Base-by-base conservation (phyloP, 768 basidiomycete genomes). In the Lactarius akahatsu region DNA sequence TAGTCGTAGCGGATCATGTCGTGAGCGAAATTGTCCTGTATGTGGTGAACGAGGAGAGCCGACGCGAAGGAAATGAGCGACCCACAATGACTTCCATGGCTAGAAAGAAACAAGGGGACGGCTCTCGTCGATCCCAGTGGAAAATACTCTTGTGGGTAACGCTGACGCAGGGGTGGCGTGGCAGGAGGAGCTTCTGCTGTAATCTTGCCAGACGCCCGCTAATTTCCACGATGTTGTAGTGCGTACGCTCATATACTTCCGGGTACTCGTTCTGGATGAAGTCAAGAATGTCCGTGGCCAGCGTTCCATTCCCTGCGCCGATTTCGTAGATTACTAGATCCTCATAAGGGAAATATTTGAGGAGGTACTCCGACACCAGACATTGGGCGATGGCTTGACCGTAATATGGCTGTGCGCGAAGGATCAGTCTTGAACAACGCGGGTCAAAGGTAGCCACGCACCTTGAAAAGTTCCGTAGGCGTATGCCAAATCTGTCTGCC, bases 401-500 rank as follows among this genome's bases (percentile, higher is more conserved):
- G 73, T 96, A 99, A 84, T 90, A 92, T 13, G 96, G 97, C 96
- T 99, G 67, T 13, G 20, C 15, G 36, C 59, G 62, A 62, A 38
- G 36, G 62, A 41, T 56, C 57, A 68, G 61, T 63, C 57, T 59
- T 70, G n/a, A 30, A 36, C 15, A 43, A 61, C 43, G 34, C 45
- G 18, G 9, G 56, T 57, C 57, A 16, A 38, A 67, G 59, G 30
- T 41, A 55, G 30, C 26, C 10, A 75, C 83, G 59, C 72, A 96
- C 97, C 86, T 96, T 94, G 82, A 99, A 98, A 36, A 99, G 77
- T 74, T 98, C 97, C 0, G 94, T 96, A 0, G 97, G 97, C 1
- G 97, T 99, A 77, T 99, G 97, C 97, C 97, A 99, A 62, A 99
- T 80, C 78, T 99, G 96, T 72, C 86, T 84, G 7, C 94, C 92